Percentiles rank a stretch among this genome's conserved stretches.
Conservation (phyloP, 1,139 yeast genomes). For the Candida sp. region DNA sequence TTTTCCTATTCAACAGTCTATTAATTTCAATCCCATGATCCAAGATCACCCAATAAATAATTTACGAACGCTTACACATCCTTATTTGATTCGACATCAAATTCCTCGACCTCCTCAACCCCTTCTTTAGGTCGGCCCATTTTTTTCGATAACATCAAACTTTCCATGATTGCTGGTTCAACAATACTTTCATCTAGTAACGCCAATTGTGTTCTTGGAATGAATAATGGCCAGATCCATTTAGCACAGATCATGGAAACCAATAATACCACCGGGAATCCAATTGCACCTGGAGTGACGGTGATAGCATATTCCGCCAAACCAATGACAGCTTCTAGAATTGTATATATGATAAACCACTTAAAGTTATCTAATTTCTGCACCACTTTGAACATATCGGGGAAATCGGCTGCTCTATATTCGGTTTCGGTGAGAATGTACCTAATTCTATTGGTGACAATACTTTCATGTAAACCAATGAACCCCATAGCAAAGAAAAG, state of each 20-base stretch:
- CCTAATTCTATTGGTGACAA: constrained; percentile 58
- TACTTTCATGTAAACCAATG: constrained; percentile 69
- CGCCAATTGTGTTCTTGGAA: constrained; percentile 58
- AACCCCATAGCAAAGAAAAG: constrained; percentile 92
- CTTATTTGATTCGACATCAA: neutral
- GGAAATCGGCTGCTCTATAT: constrained; percentile 37
- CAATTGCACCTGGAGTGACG: constrained; percentile 87
- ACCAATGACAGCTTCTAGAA: constrained; percentile 62
- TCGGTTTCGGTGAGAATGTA: constrained; percentile 64
- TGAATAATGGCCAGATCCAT: constrained; percentile 64
- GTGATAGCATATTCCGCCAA: constrained; percentile 84
- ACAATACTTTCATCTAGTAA: constrained; percentile 75
- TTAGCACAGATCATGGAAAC: constrained; percentile 58
- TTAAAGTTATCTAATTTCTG: constrained; percentile 35
- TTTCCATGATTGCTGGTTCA: constrained; percentile 28
- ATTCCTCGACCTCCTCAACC: neutral
- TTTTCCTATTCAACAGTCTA: too few relatives aligned
- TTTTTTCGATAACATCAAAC: constrained; percentile 2
- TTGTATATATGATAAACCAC: constrained; percentile 53
- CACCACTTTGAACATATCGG: constrained; percentile 31
- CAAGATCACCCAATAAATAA: too few relatives aligned
- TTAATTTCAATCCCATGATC: too few relatives aligned
- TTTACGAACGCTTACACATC: neutral
- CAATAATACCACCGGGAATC: constrained; percentile 81
- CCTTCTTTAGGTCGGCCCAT: neutral